phyloP scores from a whole-genome alignment of 352 stramenopile species.

The Blastocystis sp. region DNA sequence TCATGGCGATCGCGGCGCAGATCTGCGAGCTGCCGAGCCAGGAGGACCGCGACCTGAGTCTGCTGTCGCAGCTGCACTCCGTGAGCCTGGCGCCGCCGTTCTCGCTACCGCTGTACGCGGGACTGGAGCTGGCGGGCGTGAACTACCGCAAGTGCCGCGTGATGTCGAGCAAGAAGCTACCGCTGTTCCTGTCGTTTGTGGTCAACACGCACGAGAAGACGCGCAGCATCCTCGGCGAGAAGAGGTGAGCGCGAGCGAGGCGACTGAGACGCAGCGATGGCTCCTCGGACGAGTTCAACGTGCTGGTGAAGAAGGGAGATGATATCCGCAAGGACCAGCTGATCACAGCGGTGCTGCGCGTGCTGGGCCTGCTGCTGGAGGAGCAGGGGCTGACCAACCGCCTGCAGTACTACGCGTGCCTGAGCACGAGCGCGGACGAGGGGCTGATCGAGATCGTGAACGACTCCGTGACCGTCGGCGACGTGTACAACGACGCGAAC shows the following conservation, averaged over 20 bases:
- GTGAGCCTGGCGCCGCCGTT: constrained; percentile 81
- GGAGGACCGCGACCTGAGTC: constrained; percentile 70
- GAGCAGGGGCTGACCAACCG: constrained; percentile 75
- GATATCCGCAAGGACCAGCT: constrained; percentile 88
- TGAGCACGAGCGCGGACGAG: constrained; percentile 41
- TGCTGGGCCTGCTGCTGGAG: constrained; percentile 86
- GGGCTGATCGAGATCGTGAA: constrained; percentile 83
- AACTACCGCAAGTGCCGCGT: constrained; percentile 82
- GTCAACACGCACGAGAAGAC: constrained; percentile 76
- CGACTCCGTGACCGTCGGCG: constrained; percentile 81
- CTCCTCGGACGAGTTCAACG: constrained; percentile 72
- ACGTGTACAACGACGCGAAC: constrained; percentile 82
- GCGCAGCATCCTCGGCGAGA: constrained; percentile 37
- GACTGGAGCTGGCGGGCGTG: constrained; percentile 79
- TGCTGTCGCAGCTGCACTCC: constrained; percentile 76
- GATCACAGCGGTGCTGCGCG: constrained; percentile 83
- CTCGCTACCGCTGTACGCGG: constrained; percentile 82
- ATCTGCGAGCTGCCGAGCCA: constrained; percentile 75
- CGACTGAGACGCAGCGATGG: background rate
- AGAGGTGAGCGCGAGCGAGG: background rate
- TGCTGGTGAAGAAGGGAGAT: constrained; percentile 88
- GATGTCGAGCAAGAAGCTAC: constrained; percentile 88
- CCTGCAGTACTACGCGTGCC: constrained; percentile 57
- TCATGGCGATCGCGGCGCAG: constrained; percentile 78
- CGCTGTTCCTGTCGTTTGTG: constrained; percentile 82